A percentile compares a stretch with the other conserved stretches of the same genome.
Conservation (phyloP, 2,329 filamentous ascomycete genomes). For the Exophiala bonariae region DNA sequence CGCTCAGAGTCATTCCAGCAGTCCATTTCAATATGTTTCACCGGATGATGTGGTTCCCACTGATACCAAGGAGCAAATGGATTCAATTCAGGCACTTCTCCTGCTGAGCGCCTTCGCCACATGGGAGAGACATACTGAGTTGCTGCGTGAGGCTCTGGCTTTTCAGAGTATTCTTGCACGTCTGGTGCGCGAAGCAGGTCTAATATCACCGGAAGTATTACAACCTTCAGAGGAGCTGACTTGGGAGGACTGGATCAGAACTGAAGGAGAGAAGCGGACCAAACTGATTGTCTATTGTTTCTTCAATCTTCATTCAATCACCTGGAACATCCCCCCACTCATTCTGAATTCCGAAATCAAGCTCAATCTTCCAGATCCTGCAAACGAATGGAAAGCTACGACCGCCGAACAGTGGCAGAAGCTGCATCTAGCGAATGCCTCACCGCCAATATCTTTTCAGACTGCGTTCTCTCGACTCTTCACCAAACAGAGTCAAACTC, state of each 20-base stretch:
- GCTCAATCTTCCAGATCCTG: constrained; percentile 55
- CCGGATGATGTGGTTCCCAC: constrained; percentile 26
- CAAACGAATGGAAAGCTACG: constrained; percentile 56
- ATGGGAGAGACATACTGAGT: constrained; percentile 59
- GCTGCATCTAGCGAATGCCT: constrained; percentile 24
- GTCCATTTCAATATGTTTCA: constrained; percentile 41
- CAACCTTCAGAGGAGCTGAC: constrained; percentile 39
- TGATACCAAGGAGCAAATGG: constrained; percentile 49
- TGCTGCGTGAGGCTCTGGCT: constrained; percentile 57
- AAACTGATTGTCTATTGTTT: constrained; percentile 60
- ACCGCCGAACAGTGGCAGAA: constrained; percentile 52
- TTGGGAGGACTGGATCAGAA: constrained; percentile 56
- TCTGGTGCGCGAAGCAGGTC: constrained; percentile 55
- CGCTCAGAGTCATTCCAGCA: constrained; percentile 42
- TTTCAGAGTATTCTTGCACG: constrained; percentile 58
- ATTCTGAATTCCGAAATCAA: constrained; percentile 57
- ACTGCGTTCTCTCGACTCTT: constrained; percentile 48
- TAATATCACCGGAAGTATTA: constrained; percentile 31
- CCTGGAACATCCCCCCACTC: constrained; percentile 61
- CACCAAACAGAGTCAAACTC: constrained; percentile 37
- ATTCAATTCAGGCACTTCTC: constrained; percentile 51
- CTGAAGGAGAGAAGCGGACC: constrained; percentile 54
- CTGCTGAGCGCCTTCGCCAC: constrained; percentile 60
- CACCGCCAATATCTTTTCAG: constrained; percentile 37
- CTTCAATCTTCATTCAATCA: constrained; percentile 61